Evolutionary conservation across 2,329 filamentous ascomycete genomes (phyloP).

Genomic region (Talaromyces marneffei): DNA sequence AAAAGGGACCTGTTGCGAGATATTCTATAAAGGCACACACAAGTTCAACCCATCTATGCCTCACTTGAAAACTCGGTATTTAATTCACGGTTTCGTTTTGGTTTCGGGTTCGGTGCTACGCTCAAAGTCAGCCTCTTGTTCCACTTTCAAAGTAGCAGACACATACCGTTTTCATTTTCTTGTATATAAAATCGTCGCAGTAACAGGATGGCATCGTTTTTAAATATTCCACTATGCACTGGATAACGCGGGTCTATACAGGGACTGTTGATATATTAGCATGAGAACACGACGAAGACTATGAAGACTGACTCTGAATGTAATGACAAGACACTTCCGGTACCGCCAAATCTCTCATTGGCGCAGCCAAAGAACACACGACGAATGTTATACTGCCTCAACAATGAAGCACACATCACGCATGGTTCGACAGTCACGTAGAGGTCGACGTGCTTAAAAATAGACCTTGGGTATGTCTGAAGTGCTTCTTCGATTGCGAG

Average conservation of each 20-base stretch:
- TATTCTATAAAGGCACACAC: neutral
- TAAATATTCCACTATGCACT: conserved; percentile 79
- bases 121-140: neutral
- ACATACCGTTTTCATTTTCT: conserved; percentile 81
- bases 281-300: neutral
- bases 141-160: neutral
- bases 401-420: conserved; percentile 93
- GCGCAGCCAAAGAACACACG: conserved; percentile 91
- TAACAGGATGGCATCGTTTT: conserved; percentile 88
- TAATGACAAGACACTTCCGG: conserved; percentile 84
- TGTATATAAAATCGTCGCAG: conserved; percentile 94
- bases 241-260: conserved; percentile 74
- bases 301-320: conserved; percentile 57
- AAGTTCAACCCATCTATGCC: neutral
- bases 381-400: conserved; percentile 80
- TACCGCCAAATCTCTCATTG: conserved; percentile 96
- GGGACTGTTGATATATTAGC: conserved; percentile 42
- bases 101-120: conserved; percentile 59
- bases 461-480: conserved; percentile 57
- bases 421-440: conserved; percentile 98
- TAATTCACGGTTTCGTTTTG: conserved; percentile 59
- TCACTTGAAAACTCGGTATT: conserved; percentile 33
- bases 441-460: conserved; percentile 69
- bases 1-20: neutral
- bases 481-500: conserved; percentile 70